Percentiles rank a stretch among this genome's conserved stretches.
phyloP scores from a whole-genome alignment of 169 alveolate genomes.

The Plasmodium sp. region DNA sequence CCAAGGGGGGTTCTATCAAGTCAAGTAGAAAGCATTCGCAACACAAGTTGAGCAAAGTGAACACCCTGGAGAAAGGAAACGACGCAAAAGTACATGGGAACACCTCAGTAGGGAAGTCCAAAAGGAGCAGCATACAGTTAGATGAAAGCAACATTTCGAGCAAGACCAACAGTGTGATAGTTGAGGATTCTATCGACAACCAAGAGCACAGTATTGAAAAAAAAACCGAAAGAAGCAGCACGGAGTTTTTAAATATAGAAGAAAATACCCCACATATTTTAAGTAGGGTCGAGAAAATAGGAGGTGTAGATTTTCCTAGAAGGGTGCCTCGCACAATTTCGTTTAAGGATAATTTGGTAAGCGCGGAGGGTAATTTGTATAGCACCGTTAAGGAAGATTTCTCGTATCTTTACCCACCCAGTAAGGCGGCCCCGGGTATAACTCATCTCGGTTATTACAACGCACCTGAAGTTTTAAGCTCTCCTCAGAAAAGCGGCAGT shows the following conservation, averaged over 20 bases:
- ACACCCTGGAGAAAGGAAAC: not conserved
- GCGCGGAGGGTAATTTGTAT: conserved; percentile 14
- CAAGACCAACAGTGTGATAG: conserved; percentile 22
- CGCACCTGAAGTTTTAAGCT: not conserved
- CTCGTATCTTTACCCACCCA: conserved; percentile 10
- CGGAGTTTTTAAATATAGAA: conserved; percentile 5
- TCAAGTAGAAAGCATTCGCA: conserved; percentile 19
- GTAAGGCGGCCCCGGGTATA: not conserved
- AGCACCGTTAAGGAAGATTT: not conserved
- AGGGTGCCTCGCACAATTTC: not conserved
- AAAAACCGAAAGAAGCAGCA: not conserved
- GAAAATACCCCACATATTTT: not conserved
- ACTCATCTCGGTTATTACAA: not conserved
- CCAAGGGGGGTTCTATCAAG: conserved; percentile 18
- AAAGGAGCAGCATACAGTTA: not conserved
- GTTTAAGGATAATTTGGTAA: conserved; percentile 5
- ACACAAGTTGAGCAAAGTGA: conserved; percentile 11
- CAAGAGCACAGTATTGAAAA: not conserved
- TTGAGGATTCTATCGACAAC: conserved; percentile 1
- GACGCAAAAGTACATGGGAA: not conserved
- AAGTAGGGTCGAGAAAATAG: not conserved
- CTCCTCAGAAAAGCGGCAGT: not conserved
- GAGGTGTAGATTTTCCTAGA: not conserved
- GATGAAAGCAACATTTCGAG: conserved; percentile 32
- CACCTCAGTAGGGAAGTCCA: conserved; percentile 1